A percentile compares a stretch with the other conserved stretches of the same genome.
These are phyloP conservation scores for Aspergillus neotritici DNA, from an alignment of 2,329 filamentous ascomycete genomes.

Conservation along the genomic window DNA sequence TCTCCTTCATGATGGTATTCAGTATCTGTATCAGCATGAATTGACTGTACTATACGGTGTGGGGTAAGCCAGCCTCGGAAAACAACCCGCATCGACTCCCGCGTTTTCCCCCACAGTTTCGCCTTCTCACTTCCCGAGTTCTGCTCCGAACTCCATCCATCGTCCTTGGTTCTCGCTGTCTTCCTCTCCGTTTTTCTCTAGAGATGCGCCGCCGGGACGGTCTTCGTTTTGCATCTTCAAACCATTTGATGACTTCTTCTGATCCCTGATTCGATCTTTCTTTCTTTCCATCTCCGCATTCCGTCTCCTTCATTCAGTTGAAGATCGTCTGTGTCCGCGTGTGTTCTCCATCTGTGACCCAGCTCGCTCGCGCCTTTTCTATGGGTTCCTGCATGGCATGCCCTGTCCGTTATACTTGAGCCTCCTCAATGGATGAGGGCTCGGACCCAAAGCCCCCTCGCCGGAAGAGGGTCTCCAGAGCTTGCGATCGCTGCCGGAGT, in stretches of 20 bases:
- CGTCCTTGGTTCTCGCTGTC: too few species aligned
- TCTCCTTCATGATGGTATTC: too few species aligned
- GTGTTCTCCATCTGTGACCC: conserved; percentile 2
- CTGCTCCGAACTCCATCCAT: conserved; percentile 11
- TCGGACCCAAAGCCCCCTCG: conserved; percentile 33
- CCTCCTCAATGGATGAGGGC: conserved; percentile 36
- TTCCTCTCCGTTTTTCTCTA: too few species aligned
- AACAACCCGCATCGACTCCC: too few species aligned
- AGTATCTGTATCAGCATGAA: too few species aligned
- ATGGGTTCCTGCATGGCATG: conserved; percentile 22
- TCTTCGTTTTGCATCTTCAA: conserved; percentile 2
- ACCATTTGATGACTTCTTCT: not conserved
- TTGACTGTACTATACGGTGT: too few species aligned
- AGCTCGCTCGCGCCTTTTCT: conserved; percentile 2
- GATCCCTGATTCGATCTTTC: not conserved
- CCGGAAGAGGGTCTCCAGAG: conserved; percentile 43
- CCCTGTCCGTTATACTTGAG: conserved; percentile 14
- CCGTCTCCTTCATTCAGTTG: not conserved
- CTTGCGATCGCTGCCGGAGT: conserved; percentile 42
- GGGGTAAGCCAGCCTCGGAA: too few species aligned
- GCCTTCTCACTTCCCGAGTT: conserved; percentile 15
- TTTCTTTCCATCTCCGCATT: not conserved
- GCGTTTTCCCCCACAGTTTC: too few species aligned
- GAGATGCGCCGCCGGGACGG: too few species aligned
- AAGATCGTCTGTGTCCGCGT: not conserved